Base-by-base conservation (phyloP, 495 filamentous ascomycete genomes). In the Hypoxylon fragiforme region DNA sequence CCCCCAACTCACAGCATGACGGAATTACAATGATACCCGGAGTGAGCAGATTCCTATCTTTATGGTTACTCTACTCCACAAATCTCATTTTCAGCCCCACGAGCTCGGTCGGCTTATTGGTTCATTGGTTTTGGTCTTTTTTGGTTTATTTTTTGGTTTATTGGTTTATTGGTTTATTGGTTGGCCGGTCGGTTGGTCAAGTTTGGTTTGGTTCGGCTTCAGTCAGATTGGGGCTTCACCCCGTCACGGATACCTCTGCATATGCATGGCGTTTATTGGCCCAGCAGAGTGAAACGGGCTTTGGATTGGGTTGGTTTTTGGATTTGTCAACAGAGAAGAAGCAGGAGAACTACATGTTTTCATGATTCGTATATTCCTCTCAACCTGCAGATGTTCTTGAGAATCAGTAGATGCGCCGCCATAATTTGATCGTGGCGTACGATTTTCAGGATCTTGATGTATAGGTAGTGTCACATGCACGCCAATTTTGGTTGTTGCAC, bases 11-110 rank as follows among this genome's bases (percentile, higher is more conserved):
- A 67, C 62, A 54, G 59, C 70, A 68, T 68, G 54, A 63, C 32
- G 56, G 57, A 54, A 50, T 55, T 65, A 31, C 60, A 62, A 52
- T 71, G 70, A 73, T 73, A 73, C 70, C 68, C 70, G 68, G 70
- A 71, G 70, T 62, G 45, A 54, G 48, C 45, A 60, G 56, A 54
- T 58, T 52, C 50, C 43, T 62, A 64, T 15, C 48, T 42, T 28
- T 18, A 58, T 40, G 55, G 51, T 67, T 60, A 62, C 65, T 65
- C 66, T 59, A 69, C 66, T 67, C 54, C 64, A 69, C 56, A 52
- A 57, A 57, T 50, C 49, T 52, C 21, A 44, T 47, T 53, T 66
- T 58, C 31, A 22, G 32, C 44, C 22, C 46, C 34, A 40, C 4
- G 35, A 50, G 46, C 39, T 30, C 15, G 21, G 48, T 37, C 24